Percentiles rank a stretch among this genome's conserved stretches.
phyloP scores from a whole-genome alignment of 805 yeast genomes.

The Ascoidea rubescens region DNA sequence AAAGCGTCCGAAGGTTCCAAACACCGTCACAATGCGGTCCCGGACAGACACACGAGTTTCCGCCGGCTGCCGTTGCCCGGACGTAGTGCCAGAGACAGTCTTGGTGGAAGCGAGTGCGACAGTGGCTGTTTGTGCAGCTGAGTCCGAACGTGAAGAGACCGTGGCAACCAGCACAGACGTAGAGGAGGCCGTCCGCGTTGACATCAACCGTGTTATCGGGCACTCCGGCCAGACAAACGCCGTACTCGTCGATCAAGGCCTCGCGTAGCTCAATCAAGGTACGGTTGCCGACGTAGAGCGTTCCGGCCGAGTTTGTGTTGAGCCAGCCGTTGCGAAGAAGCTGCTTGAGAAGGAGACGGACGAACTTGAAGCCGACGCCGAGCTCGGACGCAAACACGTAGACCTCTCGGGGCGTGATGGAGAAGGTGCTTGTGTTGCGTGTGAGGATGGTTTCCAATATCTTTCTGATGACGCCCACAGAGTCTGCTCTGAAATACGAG shows the following conservation, averaged over 20 bases:
- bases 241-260: neutral
- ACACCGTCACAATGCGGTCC: too few species aligned
- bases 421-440: neutral
- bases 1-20: too few species aligned
- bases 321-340: slow-evolving; percentile 8
- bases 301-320: neutral
- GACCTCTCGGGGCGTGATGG: slow-evolving; percentile 2
- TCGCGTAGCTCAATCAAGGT: slow-evolving; percentile 5
- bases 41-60: too few species aligned
- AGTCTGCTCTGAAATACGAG: slow-evolving; percentile 7
- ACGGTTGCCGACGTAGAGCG: slow-evolving; percentile 5
- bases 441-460: slow-evolving; percentile 4
- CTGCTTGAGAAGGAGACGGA: slow-evolving; percentile 1
- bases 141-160: neutral
- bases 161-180: neutral
- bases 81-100: neutral
- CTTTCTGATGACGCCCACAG: slow-evolving; percentile 3
- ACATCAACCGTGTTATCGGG: neutral
- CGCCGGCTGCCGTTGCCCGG: too few species aligned
- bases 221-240: neutral
- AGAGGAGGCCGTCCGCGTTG: neutral
- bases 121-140: neutral
- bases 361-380: too few species aligned
- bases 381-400: slow-evolving; percentile 3
- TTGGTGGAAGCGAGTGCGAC: neutral